These are phyloP conservation scores for Aquilaria yunnanensis DNA, from an alignment of 345 rosid genomes.

Conservation along the genomic window DNA sequence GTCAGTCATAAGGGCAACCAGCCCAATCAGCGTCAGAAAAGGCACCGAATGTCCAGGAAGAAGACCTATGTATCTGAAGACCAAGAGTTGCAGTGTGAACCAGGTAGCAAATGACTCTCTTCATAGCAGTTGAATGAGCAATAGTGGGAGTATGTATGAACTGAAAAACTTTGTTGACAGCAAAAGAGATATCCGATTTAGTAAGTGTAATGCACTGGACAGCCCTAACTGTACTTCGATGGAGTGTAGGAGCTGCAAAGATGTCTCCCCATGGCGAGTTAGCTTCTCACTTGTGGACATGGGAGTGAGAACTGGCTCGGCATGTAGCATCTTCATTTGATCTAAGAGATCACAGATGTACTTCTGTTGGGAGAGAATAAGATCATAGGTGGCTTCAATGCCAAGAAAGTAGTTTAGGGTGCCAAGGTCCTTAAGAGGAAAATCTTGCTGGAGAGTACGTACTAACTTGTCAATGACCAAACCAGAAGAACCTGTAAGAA, in stretches of 20 bases:
- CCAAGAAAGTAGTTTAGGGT: no score
- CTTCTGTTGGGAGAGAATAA: no score
- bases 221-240: neutral
- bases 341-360: neutral
- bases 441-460: no score
- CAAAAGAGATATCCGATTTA: neutral
- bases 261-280: neutral
- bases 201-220: neutral
- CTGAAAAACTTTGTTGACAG: neutral
- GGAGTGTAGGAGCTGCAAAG: neutral
- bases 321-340: neutral
- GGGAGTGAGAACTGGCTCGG: neutral
- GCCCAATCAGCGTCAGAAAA: slow-evolving; percentile 12
- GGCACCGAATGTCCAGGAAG: neutral
- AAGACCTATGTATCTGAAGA: neutral
- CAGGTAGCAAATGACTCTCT: neutral
- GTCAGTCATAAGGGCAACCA: neutral
- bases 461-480: no score
- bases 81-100: no score
- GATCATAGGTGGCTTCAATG: no score
- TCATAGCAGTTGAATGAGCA: neutral
- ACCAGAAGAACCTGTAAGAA: no score
- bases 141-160: neutral
- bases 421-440: no score
- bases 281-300: neutral